Evolutionary conservation across 2,329 filamentous ascomycete genomes (phyloP), one percentile per base, ranked within the genome.

Genomic region (Sclerotinia spermophila): DNA sequence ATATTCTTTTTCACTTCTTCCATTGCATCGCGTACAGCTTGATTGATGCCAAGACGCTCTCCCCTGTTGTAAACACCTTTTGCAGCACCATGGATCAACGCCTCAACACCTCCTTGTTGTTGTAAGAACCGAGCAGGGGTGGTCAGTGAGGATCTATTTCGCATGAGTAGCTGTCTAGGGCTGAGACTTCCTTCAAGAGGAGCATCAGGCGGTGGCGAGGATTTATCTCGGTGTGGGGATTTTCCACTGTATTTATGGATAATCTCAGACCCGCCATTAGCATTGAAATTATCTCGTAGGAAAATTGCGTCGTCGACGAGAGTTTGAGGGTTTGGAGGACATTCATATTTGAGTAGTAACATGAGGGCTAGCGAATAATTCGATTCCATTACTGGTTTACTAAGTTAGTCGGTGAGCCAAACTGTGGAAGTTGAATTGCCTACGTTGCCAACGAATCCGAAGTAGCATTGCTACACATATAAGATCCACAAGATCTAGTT

Each of bases 391-490:
- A 99, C 92, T 94, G 67, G n/a, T n/a, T 45, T 27, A 24, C n/a
- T 35, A 55, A 33, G 56, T 69, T 42, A 65, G 55, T 30, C 42
- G 19, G 8, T 24, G 44, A 19, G 21, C 24, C 24, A 42, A 45
- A 44, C 21, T 15, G 17, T 27, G 27, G 6, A 27, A 51, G 33
- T 17, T 53, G 21, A 38, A 17, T 48, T 27, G 5, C 90, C 83
- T 82, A 96, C 92, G 83, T 75, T 94, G 88, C 94, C 94, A 97
- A 70, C 95, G 89, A 75, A 98, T 93, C 66, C 96, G 88, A 60
- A 99, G 84, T 35, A 99, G 84, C 94, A 99, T 98, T 8, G 94
- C 90, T 67, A 97, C 89, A 75, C 94, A 97, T n/a, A 97, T 90
- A 69, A 96, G 85, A 78, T 98, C 93, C 75, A 98, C 89, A 44